These are phyloP conservation scores for Chloris gayana DNA, from an alignment of 176 grass and related monocot genomes.

Conservation along the genomic window DNA sequence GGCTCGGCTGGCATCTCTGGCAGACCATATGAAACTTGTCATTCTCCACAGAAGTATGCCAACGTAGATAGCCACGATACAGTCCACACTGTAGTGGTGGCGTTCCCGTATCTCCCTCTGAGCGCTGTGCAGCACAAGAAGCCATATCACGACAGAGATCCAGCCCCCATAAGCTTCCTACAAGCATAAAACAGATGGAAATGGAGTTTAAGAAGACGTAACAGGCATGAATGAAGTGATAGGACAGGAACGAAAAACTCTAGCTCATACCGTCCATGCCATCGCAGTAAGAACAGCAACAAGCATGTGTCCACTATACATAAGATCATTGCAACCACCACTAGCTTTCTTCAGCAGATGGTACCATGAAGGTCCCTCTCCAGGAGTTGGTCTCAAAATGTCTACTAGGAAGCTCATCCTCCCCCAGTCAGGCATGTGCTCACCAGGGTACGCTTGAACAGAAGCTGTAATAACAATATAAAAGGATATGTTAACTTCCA, in stretches of 20 bases:
- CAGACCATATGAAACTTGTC: conserved; percentile 80
- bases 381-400: conserved; percentile 75
- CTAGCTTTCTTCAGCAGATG: conserved; percentile 85
- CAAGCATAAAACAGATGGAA: not conserved
- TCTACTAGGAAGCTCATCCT: conserved; percentile 86
- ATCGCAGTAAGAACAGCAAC: conserved; percentile 95
- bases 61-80: conserved; percentile 82
- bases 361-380: conserved; percentile 85
- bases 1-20: conserved; percentile 38
- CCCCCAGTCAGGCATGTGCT: conserved; percentile 74
- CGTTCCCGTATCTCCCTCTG: conserved; percentile 86
- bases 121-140: conserved; percentile 76
- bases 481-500: not conserved
- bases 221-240: not conserved
- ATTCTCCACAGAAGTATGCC: conserved; percentile 85
- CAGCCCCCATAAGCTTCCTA: conserved; percentile 97
- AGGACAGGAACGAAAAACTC: not conserved
- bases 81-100: conserved; percentile 84
- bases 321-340: conserved; percentile 91
- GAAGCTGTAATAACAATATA: conserved; percentile 47
- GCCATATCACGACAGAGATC: conserved; percentile 79
- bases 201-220: not conserved
- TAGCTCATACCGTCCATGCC: conserved; percentile 82
- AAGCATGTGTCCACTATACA: conserved; percentile 95
- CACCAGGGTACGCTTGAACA: conserved; percentile 62